These are phyloP conservation scores for Moesziomyces sp. DNA, from an alignment of 1,284 basidiomycete species.

Conservation along the genomic window DNA sequence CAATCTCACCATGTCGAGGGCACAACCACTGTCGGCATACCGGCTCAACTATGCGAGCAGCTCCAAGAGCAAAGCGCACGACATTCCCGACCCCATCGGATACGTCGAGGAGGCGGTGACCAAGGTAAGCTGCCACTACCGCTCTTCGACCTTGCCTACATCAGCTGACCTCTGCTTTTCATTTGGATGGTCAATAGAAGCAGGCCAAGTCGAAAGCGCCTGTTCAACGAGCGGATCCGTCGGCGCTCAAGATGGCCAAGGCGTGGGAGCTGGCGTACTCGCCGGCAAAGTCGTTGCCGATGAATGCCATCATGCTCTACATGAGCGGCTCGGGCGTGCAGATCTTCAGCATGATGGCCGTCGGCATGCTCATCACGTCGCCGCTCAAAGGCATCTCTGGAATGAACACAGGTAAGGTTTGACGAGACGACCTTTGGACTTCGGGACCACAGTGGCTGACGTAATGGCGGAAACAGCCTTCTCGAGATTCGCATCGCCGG, in stretches of 20 bases:
- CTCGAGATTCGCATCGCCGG: slow-evolving; percentile 50
- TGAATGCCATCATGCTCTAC: slow-evolving; percentile 67
- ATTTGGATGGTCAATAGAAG: slow-evolving; percentile 6
- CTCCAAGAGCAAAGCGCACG: slow-evolving; percentile 34
- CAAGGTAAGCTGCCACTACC: slow-evolving; percentile 22
- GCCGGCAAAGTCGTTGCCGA: slow-evolving; percentile 62
- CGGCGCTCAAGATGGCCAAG: slow-evolving; percentile 58
- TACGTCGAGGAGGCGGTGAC: slow-evolving; percentile 35
- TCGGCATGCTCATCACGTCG: slow-evolving; percentile 63
- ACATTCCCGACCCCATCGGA: slow-evolving; percentile 32
- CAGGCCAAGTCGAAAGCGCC: slow-evolving; percentile 33
- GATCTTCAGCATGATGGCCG: slow-evolving; percentile 67
- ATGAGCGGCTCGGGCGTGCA: slow-evolving; percentile 65
- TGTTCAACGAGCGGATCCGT: slow-evolving; percentile 40
- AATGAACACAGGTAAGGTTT: slow-evolving; percentile 44
- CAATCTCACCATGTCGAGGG: slow-evolving; percentile 11
- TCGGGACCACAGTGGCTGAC: neutral
- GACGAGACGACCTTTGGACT: neutral
- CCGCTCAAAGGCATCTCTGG: slow-evolving; percentile 55
- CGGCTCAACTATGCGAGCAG: slow-evolving; percentile 41
- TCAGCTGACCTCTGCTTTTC: neutral
- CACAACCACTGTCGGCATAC: slow-evolving; percentile 37
- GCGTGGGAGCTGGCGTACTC: slow-evolving; percentile 65
- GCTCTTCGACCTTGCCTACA: neutral
- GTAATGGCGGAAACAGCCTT: slow-evolving; percentile 30